phyloP scores from a whole-genome alignment of 139 green algal species.

The Dunaliella sp. region DNA sequence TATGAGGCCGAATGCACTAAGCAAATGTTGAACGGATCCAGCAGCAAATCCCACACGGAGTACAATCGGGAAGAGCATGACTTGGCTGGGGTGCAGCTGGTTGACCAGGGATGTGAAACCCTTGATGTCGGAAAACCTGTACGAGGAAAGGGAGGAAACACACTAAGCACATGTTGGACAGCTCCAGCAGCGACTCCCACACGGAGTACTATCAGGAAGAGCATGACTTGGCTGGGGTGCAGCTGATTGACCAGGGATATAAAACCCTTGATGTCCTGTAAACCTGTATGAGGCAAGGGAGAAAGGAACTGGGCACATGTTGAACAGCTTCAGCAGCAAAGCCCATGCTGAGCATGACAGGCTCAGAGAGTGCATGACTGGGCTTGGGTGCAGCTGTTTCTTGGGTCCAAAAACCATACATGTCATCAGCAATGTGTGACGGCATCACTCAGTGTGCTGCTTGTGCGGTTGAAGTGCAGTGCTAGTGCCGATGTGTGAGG shows the following conservation, averaged over 20 bases:
- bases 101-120: constrained; percentile 26
- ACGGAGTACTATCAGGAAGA: background rate
- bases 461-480: too few species aligned
- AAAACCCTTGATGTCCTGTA: background rate
- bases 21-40: constrained; percentile 25
- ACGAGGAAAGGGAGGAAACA: too few species aligned
- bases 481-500: too few species aligned
- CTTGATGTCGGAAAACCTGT: constrained; percentile 19
- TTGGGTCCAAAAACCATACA: too few species aligned
- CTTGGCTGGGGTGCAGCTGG: constrained; percentile 16
- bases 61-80: constrained; percentile 38
- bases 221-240: background rate
- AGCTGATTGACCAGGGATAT: background rate
- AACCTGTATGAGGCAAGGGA: too few species aligned
- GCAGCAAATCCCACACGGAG: constrained; percentile 20
- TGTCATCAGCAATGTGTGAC: too few species aligned
- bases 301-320: too few species aligned
- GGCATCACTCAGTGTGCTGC: too few species aligned
- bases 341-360: constrained; percentile 18
- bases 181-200: background rate
- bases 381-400: constrained; percentile 16
- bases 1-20: too few species aligned
- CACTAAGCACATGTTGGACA: too few species aligned
- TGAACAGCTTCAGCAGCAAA: constrained; percentile 19
- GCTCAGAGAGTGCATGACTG: constrained; percentile 33